Evolutionary conservation across 805 yeast species (phyloP).

Genomic region (fission yeast (Schizosaccharomyces pombe)): DNA sequence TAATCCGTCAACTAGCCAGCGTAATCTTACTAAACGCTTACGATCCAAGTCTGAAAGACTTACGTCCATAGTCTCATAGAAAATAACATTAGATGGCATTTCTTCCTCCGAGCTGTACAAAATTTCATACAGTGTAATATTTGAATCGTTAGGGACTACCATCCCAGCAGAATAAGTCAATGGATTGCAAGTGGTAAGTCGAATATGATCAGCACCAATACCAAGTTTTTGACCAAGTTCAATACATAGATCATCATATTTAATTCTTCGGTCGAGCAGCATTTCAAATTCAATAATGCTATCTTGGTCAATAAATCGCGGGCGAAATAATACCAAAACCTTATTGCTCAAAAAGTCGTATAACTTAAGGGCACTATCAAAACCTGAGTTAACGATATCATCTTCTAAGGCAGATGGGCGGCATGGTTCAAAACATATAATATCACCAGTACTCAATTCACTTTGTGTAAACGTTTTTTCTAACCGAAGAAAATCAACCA

Average conservation of each 20-base stretch:
- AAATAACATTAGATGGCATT: slow-evolving; percentile 18
- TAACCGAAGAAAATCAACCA: slow-evolving; percentile 14
- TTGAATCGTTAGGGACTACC: background rate
- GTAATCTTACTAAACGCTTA: slow-evolving; percentile 38
- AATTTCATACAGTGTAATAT: slow-evolving; percentile 1
- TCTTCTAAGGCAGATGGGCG: slow-evolving; percentile 10
- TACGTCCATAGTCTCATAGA: slow-evolving; percentile 56
- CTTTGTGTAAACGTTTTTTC: slow-evolving; percentile 13
- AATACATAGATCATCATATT: slow-evolving; percentile 36
- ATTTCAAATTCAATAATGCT: slow-evolving; percentile 17
- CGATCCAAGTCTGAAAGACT: slow-evolving; percentile 57
- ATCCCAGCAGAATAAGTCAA: background rate
- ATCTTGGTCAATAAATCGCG: slow-evolving; percentile 7
- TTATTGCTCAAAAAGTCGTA: slow-evolving; percentile 17
- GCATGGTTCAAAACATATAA: slow-evolving; percentile 16
- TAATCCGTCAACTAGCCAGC: slow-evolving; percentile 52
- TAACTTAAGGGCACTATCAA: slow-evolving; percentile 10
- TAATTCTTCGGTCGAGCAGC: slow-evolving; percentile 43
- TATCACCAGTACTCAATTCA: slow-evolving; percentile 18
- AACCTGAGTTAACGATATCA: slow-evolving; percentile 4
- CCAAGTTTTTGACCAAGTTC: slow-evolving; percentile 32
- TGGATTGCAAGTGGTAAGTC: slow-evolving; percentile 35
- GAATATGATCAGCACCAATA: slow-evolving; percentile 35
- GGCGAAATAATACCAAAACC: slow-evolving; percentile 13
- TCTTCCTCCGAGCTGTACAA: background rate